These are phyloP conservation scores for Cryomyces antarcticus DNA, from an alignment of 495 filamentous ascomycete species.

Conservation along the genomic window DNA sequence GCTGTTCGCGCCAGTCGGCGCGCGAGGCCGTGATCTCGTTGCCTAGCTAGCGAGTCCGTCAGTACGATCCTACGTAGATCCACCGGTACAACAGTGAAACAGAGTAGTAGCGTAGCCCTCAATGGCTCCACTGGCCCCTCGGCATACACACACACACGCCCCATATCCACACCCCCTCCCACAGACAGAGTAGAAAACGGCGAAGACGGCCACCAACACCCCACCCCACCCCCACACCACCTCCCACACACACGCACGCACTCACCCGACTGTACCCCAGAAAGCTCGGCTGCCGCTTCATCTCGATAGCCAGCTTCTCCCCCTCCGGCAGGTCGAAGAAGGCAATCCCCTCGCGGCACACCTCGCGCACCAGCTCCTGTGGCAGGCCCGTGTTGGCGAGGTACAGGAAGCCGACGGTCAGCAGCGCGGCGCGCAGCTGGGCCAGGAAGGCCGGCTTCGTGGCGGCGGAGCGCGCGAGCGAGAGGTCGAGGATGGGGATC, in stretches of 20 bases:
- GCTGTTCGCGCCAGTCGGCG: constrained; percentile 62
- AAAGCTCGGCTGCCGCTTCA: constrained; percentile 48
- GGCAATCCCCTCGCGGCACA: constrained; percentile 43
- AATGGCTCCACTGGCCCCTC: too few species aligned
- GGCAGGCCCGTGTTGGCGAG: constrained; percentile 67
- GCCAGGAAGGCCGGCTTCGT: constrained; percentile 60
- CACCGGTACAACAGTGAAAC: too few species aligned
- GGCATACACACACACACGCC: too few species aligned
- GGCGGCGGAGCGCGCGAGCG: constrained; percentile 34
- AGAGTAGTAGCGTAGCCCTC: too few species aligned
- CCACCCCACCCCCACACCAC: neutral
- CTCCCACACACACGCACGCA: neutral
- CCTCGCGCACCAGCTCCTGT: constrained; percentile 39
- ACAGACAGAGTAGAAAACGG: neutral
- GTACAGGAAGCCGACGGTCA: constrained; percentile 89
- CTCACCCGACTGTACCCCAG: constrained; percentile 20
- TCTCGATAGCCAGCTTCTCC: constrained; percentile 69
- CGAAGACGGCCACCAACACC: too few species aligned
- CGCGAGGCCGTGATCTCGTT: constrained; percentile 22
- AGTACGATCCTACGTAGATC: neutral
- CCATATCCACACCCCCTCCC: neutral
- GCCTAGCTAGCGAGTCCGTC: constrained; percentile 11
- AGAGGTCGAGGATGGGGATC: constrained; percentile 67
- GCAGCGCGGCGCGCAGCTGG: constrained; percentile 53
- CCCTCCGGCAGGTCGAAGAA: constrained; percentile 71